Evolutionary conservation across 176 grass and related monocot genomes (phyloP).

Genomic region (Avena insularis): DNA sequence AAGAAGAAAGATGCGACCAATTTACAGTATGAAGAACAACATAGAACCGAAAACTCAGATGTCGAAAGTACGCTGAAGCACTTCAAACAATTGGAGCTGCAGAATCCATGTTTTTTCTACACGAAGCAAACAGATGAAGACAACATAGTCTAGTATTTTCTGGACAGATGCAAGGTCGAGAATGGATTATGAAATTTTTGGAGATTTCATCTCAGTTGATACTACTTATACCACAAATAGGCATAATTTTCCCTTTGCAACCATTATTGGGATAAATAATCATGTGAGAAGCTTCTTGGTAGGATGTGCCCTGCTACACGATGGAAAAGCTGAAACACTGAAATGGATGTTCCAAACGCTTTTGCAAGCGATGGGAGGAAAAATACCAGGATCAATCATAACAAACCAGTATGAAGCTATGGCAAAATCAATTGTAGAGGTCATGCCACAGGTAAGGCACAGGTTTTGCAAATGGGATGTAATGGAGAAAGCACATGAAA

Average conservation of each 20-base stretch:
- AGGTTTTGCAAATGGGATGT: conserved; percentile 38
- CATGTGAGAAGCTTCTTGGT: conserved; percentile 28
- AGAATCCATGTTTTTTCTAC: conserved; percentile 23
- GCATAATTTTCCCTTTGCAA: conserved; percentile 34
- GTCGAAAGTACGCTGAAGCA: conserved; percentile 29
- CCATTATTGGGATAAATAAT: conserved; percentile 43
- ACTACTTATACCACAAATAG: conserved; percentile 33
- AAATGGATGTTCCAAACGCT: conserved; percentile 41
- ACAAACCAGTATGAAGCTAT: conserved; percentile 37
- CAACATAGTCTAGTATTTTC: conserved; percentile 29
- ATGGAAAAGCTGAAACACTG: conserved; percentile 10
- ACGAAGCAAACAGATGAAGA: conserved; percentile 11
- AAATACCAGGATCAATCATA: conserved; percentile 34
- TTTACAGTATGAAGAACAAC: neutral
- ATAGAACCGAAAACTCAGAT: conserved; percentile 25
- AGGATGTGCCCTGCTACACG: conserved; percentile 24
- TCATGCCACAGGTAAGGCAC: conserved; percentile 23
- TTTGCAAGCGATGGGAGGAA: conserved; percentile 37
- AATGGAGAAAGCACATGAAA: conserved; percentile 37
- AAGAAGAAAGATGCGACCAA: conserved; percentile 7
- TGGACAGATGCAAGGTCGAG: conserved; percentile 32
- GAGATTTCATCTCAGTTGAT: conserved; percentile 38
- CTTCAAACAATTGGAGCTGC: conserved; percentile 24
- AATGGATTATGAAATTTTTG: conserved; percentile 41
- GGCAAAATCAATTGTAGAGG: conserved; percentile 28